These are phyloP conservation scores for Ophiocordyceps camponoti-floridani DNA, from an alignment of 2,329 filamentous ascomycete species.

Conservation along the genomic window DNA sequence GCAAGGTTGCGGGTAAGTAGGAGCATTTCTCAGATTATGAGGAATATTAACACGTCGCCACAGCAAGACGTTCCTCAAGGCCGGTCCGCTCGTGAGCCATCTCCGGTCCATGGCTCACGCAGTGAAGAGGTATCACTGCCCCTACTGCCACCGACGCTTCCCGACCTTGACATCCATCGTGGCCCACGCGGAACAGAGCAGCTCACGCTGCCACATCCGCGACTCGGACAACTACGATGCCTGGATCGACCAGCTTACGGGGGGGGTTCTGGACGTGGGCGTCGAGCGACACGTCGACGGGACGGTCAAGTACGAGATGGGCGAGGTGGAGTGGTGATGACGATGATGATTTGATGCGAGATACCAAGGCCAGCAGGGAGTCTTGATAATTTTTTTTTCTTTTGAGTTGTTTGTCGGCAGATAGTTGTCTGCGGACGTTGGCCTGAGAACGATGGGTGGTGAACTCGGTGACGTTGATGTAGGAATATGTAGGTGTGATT, in stretches of 20 bases:
- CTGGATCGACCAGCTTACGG: constrained; percentile 15
- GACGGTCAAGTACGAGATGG: constrained; percentile 9
- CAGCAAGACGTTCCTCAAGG: constrained; percentile 22
- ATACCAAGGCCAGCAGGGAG: too few relatives aligned
- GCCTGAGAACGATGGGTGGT: too few relatives aligned
- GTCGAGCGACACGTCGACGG: constrained; percentile 8
- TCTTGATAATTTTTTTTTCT: not conserved
- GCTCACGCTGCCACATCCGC: constrained; percentile 23
- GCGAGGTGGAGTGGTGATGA: constrained; percentile 3
- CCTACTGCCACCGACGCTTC: constrained; percentile 24
- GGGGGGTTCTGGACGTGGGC: constrained; percentile 11
- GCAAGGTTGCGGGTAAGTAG: constrained; percentile 27
- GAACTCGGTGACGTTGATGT: not conserved
- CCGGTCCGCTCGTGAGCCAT: constrained; percentile 18
- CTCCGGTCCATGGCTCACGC: constrained; percentile 24
- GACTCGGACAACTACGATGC: constrained; percentile 17
- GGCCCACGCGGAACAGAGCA: constrained; percentile 28
- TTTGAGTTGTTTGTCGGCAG: too few relatives aligned
- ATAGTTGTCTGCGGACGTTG: too few relatives aligned
- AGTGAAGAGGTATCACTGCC: constrained; percentile 19
- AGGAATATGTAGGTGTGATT: not conserved
- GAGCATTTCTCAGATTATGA: too few relatives aligned
- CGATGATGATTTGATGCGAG: too few relatives aligned
- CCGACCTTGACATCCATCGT: constrained; percentile 22
- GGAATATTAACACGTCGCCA: not conserved